phyloP scores from a whole-genome alignment of 768 basidiomycete genomes.

The Russula brevipes region DNA sequence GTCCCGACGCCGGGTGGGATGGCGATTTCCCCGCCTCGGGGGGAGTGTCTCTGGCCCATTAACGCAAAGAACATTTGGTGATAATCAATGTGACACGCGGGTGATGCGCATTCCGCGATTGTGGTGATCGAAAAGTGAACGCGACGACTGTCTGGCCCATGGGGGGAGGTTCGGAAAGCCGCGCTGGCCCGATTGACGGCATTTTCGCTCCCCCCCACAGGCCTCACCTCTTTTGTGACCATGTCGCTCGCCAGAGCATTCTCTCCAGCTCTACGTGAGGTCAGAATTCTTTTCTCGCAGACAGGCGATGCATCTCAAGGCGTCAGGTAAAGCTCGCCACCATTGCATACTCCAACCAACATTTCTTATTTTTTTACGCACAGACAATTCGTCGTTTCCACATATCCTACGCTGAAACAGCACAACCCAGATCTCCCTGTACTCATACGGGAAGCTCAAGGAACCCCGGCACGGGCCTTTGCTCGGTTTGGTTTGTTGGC shows the following conservation, averaged over 20 bases:
- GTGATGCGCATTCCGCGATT: neutral
- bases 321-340: conserved; percentile 50
- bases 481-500: conserved; percentile 71
- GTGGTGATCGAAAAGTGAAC: conserved; percentile 14
- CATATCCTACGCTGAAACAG: conserved; percentile 72
- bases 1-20: no score
- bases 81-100: neutral
- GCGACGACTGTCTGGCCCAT: conserved; percentile 1
- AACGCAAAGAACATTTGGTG: neutral
- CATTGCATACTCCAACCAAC: neutral
- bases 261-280: conserved; percentile 72
- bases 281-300: conserved; percentile 78
- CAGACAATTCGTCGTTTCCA: conserved; percentile 74
- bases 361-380: neutral
- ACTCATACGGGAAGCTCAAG: conserved; percentile 72
- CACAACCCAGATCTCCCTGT: conserved; percentile 84
- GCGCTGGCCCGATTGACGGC: conserved; percentile 5
- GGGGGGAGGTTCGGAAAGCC: neutral
- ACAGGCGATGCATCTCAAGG: conserved; percentile 71
- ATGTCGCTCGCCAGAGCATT: conserved; percentile 62
- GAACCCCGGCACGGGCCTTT: conserved; percentile 77
- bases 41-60: neutral
- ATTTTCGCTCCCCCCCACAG: neutral
- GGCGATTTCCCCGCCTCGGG: neutral
- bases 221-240: neutral